Evolutionary conservation across 495 filamentous ascomycete species (phyloP), one percentile per base, ranked within the genome.

Genomic region (Lepraria neglecta): DNA sequence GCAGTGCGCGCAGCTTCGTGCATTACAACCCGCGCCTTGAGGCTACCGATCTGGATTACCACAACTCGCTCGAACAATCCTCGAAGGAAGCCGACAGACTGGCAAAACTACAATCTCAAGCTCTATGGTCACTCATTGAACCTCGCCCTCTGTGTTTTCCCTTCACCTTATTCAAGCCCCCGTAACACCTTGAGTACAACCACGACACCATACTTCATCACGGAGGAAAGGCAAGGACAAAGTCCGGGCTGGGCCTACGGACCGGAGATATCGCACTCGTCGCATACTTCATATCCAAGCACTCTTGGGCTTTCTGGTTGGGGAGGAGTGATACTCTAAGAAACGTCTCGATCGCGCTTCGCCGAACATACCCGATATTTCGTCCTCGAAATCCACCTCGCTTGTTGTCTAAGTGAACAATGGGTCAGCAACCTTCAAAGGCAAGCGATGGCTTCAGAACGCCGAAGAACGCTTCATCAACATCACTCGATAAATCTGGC

Each of bases 381-480:
- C 51, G 28, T 19, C 30, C 17, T 27, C 12, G n/a, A 19, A 33
- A 38, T n/a, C 15, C n/a, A 33, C 31, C 31, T 19, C 38, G 48
- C 38, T 24, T 15, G 11, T 35, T 5, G 21, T 30, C 3, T 2
- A 45, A 57, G 43, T 6, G 33, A 27, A 64, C 48, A 50, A 97
- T 97, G 92, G 92, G 92, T 75, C 95, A 97, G 78, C 85, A 90
- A 79, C 80, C 84, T 72, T 97, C 92, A 71, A 96, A 94, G 77
- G 77, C 78, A 70, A 81, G 82, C 68, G 83, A 76, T 64, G 76
- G 77, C 69, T 74, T 73, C 64, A 70, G 72, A 63, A 71, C 75
- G 63, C 65, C 76, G 53, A 69, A 53, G 28, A 70, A 69, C 28
- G 54, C 62, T 45, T 70, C 71, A 15, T 68, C 71, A 40, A 68